Evolutionary conservation across 2,329 filamentous ascomycete genomes (phyloP), one percentile per base, ranked within the genome.

Genomic region (Apiospora saccharicola): DNA sequence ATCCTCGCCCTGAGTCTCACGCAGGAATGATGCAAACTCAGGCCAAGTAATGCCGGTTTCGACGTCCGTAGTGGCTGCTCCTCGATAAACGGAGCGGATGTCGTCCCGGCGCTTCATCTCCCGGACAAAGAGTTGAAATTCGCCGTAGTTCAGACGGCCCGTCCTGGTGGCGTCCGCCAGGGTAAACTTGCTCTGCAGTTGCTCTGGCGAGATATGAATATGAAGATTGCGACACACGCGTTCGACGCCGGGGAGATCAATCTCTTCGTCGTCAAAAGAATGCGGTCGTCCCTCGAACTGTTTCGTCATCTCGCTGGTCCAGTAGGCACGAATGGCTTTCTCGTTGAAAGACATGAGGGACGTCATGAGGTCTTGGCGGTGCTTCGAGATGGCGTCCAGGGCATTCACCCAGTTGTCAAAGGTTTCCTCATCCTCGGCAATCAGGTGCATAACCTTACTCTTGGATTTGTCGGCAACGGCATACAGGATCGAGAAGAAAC

Each of bases 401-500:
- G 95, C 96, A 22, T 90, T 90, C 1, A 92, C 94, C 96, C 96
- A 98, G 37, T 94, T 86, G 43, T 90, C 86, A 77, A 96, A 92
- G 10, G 91, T 90, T 75, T 91, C 89, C 67, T 91, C 86, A 74
- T 92, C 91, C 14, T 92, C 92, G 37, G 95, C 94, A 72, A 98
- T 91, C 70, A 99, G 87, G 81, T 98, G 95, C 85, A 98, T 90
- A 12, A 92, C 92, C 82, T 98, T 98, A 77, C 91, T 92, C 79
- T 94, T 96, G 12, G 92, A 92, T 74, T 92, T 92, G 76, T 94
- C 93, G 0, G 93, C 91, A 49, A 94, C 89, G 0, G 91, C 90
- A 81, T 98, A 98, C 70, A 98, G 89, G 75, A 99, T 94, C 41
- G 95, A 97, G 79, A 98, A 96, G 89, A 95, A 97, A 19, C 90